Conservation (phyloP, 2,329 filamentous ascomycete genomes). For the Cryphonectria radicalis region DNA sequence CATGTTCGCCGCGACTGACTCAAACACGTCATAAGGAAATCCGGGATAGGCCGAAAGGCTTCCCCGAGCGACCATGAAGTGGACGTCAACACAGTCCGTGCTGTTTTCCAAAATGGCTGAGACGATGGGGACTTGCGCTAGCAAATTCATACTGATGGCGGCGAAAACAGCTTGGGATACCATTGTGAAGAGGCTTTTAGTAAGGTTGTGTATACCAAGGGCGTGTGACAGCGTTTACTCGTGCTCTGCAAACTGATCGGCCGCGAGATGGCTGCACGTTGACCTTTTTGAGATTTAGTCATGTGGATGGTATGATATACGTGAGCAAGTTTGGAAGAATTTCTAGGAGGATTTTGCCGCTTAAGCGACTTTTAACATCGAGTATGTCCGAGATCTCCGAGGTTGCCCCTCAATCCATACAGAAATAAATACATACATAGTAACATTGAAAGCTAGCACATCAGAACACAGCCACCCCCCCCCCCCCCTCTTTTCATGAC, state of each 20-base stretch:
- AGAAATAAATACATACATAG: background rate
- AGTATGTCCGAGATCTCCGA: background rate
- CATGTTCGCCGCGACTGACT: background rate
- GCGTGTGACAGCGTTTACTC: background rate
- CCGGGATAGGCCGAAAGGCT: slow-evolving; percentile 2
- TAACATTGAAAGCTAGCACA: too few species aligned
- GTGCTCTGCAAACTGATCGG: background rate
- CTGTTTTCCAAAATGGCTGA: background rate
- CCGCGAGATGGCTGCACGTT: background rate
- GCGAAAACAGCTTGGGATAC: background rate
- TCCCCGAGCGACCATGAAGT: slow-evolving; percentile 19
- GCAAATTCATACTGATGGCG: background rate
- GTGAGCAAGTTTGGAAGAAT: background rate
- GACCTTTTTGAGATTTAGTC: background rate
- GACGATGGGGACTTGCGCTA: background rate
- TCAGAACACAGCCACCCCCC: too few species aligned
- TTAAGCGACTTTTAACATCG: background rate
- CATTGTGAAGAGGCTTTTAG: background rate
- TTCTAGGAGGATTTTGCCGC: background rate
- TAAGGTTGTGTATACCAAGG: background rate
- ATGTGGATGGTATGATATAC: background rate
- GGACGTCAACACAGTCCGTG: slow-evolving; percentile 7
- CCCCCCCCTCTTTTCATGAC: too few species aligned
- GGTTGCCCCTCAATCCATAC: background rate
- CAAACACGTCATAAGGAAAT: slow-evolving; percentile 6